Conservation (phyloP, 2,329 filamentous ascomycete genomes). For the Fonsecaea multimorphosa region DNA sequence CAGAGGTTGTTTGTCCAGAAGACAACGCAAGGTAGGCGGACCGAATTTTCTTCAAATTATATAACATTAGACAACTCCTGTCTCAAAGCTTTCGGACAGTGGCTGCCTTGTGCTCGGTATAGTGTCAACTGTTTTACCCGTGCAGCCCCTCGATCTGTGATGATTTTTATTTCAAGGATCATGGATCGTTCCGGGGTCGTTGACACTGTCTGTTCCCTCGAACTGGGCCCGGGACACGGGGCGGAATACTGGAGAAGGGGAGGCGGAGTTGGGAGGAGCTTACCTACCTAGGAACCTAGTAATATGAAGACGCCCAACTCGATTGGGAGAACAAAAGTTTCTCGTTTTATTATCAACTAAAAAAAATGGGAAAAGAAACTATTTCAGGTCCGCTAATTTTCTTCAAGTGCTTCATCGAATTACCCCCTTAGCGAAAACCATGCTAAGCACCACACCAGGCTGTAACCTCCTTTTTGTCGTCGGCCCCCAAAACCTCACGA, state of each 20-base stretch:
- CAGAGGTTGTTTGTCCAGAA: neutral
- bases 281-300: no score
- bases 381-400: neutral
- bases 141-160: no score
- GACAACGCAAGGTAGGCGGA: neutral
- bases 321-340: no score
- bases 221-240: conserved; percentile 7
- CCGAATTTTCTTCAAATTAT: neutral
- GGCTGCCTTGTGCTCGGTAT: no score
- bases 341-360: neutral
- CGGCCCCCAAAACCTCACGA: conserved; percentile 1
- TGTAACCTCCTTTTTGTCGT: neutral
- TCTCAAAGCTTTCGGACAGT: no score
- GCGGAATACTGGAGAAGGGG: conserved; percentile 20
- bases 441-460: neutral
- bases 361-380: no score
- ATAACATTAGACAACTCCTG: no score
- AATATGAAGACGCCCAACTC: no score
- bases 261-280: conserved; percentile 15
- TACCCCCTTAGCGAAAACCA: neutral
- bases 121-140: no score
- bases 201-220: conserved; percentile 24
- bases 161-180: no score
- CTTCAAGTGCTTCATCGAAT: neutral
- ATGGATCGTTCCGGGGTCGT: no score